Base-by-base conservation (phyloP, 805 yeast genomes). In the Komagataella phaffii region DNA sequence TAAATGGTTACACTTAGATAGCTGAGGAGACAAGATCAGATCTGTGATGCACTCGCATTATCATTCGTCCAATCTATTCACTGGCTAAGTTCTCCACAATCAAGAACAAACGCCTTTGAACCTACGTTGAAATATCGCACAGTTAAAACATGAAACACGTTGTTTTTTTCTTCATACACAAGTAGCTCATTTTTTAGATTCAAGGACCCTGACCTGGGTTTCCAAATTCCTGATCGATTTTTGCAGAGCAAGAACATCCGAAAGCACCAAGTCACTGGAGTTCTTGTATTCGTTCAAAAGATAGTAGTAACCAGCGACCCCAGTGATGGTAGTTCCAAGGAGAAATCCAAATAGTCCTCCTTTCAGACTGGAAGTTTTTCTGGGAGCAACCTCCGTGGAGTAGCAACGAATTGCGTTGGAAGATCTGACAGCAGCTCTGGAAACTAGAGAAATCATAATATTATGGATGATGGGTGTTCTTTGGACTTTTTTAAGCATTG, bases 221-320 rank as follows among this genome's bases (percentile, higher is more conserved):
- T 84, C 91, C 60, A 87, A 76, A 54, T 73, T 74, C 58, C 77
- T 71, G 54, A 87, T 80, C 24, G 88, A 79, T 59, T 76, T 78
- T 57, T 84, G 85, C 61, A 88, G 76, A 21, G 80, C 67, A 51
- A 85, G 70, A 18, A 88, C 85, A 61, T 88, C 96, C 50, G 87
- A 78, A 53, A 86, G 75, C 53, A 88, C 78, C 17, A 84, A 84
- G 58, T 76, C 77, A 64, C 83, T 85, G 58, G 91, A 77, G 54
- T 75, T 71, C 64, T 83, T 81, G 74, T 85, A 86, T 65, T 85
- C 85, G 61, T 87, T 93, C 53, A 86, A 66, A 57, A 86, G 72
- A 66, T 86, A 88, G 64, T 79, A 83, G 71, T 88, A 88, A 14
- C 90, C 81, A 6, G 79, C 85, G 52, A 76, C 76, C 2, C 95